These are phyloP conservation scores for Lachnellula suecica DNA, from an alignment of 2,329 filamentous ascomycete genomes.

Conservation along the genomic window DNA sequence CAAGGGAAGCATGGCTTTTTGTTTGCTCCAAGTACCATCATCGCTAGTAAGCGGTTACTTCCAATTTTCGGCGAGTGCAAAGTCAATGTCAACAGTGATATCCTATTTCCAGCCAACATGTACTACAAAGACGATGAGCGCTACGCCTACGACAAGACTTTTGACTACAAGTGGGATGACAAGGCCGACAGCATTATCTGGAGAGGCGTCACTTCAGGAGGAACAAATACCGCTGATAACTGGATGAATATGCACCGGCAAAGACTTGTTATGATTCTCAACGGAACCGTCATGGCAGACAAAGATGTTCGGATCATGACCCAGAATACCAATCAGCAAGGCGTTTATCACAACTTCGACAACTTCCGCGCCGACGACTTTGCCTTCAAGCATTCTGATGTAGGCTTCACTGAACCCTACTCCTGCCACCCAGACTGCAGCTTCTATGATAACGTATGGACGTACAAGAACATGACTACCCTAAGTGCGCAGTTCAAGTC, in stretches of 20 bases:
- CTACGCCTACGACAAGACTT: constrained; percentile 55
- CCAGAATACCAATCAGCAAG: constrained; percentile 34
- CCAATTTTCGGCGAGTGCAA: constrained; percentile 65
- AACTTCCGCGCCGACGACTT: constrained; percentile 42
- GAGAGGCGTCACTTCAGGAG: constrained; percentile 66
- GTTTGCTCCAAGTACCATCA: constrained; percentile 51
- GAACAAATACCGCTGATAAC: constrained; percentile 46
- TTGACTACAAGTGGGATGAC: constrained; percentile 56
- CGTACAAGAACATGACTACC: constrained; percentile 52
- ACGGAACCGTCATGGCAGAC: constrained; percentile 45
- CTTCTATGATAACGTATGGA: constrained; percentile 47
- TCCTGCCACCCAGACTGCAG: constrained; percentile 45
- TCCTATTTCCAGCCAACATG: constrained; percentile 63
- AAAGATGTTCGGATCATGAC: constrained; percentile 36
- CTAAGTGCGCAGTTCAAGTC: constrained; percentile 54
- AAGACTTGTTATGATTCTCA: constrained; percentile 55
- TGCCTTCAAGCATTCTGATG: constrained; percentile 32
- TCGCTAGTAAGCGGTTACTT: constrained; percentile 52
- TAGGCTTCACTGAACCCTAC: constrained; percentile 36
- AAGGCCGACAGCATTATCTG: constrained; percentile 59
- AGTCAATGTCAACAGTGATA: constrained; percentile 61
- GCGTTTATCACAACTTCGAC: constrained; percentile 38
- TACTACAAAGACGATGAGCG: constrained; percentile 58
- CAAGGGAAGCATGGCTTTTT: constrained; percentile 54
- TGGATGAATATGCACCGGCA: constrained; percentile 58